A percentile compares a stretch with the other conserved stretches of the same genome.
phyloP scores from a whole-genome alignment of 306 rosid genomes.

The Casuarina glauca region DNA sequence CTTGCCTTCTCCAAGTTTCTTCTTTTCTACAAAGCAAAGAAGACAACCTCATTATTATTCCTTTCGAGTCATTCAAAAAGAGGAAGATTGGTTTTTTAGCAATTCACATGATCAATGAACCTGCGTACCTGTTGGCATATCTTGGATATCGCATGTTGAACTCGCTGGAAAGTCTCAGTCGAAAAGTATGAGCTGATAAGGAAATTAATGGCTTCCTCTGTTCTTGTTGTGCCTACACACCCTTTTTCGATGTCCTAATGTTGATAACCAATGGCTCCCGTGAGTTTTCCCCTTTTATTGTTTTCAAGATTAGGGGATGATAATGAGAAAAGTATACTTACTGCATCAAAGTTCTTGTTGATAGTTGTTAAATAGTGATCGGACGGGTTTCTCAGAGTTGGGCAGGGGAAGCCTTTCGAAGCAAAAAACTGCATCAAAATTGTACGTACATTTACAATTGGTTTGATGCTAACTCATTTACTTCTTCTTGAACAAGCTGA shows the following conservation, averaged over 20 bases:
- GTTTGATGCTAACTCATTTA: neutral
- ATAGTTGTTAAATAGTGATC: conserved; percentile 71
- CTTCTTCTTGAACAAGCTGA: too few species aligned
- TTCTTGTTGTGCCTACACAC: conserved; percentile 21
- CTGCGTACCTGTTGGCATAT: conserved; percentile 27
- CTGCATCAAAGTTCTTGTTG: conserved; percentile 75
- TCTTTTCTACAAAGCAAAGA: conserved; percentile 19
- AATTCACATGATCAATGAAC: neutral
- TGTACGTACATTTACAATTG: neutral
- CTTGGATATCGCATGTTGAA: conserved; percentile 21
- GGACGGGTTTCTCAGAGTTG: conserved; percentile 60
- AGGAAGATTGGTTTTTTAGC: too few species aligned
- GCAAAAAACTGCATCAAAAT: conserved; percentile 52
- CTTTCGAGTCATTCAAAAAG: neutral
- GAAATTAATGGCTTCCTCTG: conserved; percentile 33
- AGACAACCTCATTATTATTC: neutral
- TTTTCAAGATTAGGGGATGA: neutral
- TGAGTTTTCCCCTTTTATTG: neutral
- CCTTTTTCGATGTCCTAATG: conserved; percentile 46
- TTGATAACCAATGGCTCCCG: neutral
- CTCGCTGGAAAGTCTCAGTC: conserved; percentile 21
- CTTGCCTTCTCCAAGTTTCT: conserved; percentile 26
- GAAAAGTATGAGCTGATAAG: conserved; percentile 36
- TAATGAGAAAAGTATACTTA: conserved; percentile 15
- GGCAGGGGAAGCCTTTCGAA: conserved; percentile 70